Evolutionary conservation across 805 yeast species (phyloP).

Genomic region (Candida loeiensis): DNA sequence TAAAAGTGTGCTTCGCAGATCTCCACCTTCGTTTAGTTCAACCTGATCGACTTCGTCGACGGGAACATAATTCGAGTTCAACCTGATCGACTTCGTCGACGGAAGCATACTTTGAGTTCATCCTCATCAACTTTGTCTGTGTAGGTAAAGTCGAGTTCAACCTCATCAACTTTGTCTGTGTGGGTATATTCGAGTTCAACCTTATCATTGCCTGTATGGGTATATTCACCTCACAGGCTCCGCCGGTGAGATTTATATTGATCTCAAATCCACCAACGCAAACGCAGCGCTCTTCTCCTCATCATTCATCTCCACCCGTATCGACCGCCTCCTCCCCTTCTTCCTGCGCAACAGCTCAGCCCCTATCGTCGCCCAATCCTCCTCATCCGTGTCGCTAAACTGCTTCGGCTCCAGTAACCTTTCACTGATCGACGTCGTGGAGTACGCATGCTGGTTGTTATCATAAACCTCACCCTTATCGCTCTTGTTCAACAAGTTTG

Average conservation of each 20-base stretch:
- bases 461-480: too few relatives aligned
- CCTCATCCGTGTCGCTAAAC: constrained; percentile 85
- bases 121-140: too few relatives aligned
- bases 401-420: constrained; percentile 8
- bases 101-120: too few relatives aligned
- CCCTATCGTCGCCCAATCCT: constrained; percentile 93
- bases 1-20: too few relatives aligned
- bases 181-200: too few relatives aligned
- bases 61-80: too few relatives aligned
- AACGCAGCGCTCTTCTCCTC: constrained; percentile 56
- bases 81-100: too few relatives aligned
- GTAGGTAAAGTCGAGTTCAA: too few relatives aligned
- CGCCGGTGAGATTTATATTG: not conserved
- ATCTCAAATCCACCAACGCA: constrained; percentile 58
- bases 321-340: constrained; percentile 6
- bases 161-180: too few relatives aligned
- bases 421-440: constrained; percentile 11
- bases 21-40: too few relatives aligned
- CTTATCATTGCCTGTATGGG: too few relatives aligned
- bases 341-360: constrained; percentile 57
- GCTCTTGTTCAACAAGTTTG: constrained; percentile 13
- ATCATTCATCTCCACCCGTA: constrained; percentile 16
- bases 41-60: too few relatives aligned
- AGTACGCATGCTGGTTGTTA: constrained; percentile 8
- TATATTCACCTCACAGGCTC: not conserved